Conservation (phyloP, 225 moss, liverwort and hornwort species). For the Bryum argenteum region DNA sequence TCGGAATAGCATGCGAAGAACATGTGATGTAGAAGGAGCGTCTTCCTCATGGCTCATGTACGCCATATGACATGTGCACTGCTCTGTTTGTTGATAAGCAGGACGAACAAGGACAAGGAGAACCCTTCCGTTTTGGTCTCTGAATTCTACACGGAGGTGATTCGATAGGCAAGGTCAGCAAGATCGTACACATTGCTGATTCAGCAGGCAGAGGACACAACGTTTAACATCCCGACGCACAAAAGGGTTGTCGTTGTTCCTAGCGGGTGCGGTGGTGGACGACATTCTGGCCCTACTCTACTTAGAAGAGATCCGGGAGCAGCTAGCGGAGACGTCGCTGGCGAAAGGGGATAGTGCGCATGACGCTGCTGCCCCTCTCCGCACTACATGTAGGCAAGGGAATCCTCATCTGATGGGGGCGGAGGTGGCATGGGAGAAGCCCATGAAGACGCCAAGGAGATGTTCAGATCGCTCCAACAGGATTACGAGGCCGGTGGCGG, state of each 20-base stretch:
- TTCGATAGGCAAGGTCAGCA: conserved; percentile 77
- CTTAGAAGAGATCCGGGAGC: conserved; percentile 91
- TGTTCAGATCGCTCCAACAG: conserved; percentile 84
- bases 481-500: conserved; percentile 95
- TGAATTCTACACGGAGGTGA: conserved; percentile 89
- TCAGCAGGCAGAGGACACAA: conserved; percentile 93
- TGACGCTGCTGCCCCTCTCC: conserved; percentile 73
- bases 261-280: conserved; percentile 94
- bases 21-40: too few relatives aligned
- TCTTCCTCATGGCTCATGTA: not conserved
- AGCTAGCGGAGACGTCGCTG: conserved; percentile 67
- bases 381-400: conserved; percentile 92
- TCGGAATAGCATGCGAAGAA: too few relatives aligned
- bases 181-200: conserved; percentile 84
- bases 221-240: conserved; percentile 95
- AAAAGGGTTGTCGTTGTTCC: conserved; percentile 81
- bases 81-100: conserved; percentile 28
- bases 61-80: not conserved
- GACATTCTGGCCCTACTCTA: conserved; percentile 90
- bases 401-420: conserved; percentile 94
- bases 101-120: conserved; percentile 94
- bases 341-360: conserved; percentile 87
- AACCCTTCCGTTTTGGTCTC: conserved; percentile 90
- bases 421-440: conserved; percentile 90
- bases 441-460: conserved; percentile 88